Evolutionary conservation across 2,329 filamentous ascomycete species (phyloP).

Genomic region (Aspergillus awamori): DNA sequence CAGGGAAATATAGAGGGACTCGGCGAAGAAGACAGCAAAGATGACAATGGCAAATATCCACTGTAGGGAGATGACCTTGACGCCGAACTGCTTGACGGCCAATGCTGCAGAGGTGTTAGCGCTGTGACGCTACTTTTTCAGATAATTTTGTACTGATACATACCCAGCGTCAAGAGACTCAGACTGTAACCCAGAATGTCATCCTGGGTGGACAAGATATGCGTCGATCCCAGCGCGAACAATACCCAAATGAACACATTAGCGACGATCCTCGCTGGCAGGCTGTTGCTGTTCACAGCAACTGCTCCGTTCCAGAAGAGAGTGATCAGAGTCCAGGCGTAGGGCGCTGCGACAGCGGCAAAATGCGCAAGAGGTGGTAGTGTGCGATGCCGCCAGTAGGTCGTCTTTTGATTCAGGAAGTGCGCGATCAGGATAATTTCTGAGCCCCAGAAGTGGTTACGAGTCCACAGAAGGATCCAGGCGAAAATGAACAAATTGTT

Average conservation of each 20-base stretch:
- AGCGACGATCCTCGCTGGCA: constrained; percentile 76
- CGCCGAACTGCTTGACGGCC: constrained; percentile 74
- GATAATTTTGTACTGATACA: constrained; percentile 28
- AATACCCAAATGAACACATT: constrained; percentile 89
- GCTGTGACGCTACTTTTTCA: background rate
- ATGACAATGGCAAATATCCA: constrained; percentile 92
- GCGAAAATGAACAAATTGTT: constrained; percentile 82
- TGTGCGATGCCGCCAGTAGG: constrained; percentile 78
- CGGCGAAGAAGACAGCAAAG: constrained; percentile 72
- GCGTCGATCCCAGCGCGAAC: constrained; percentile 74
- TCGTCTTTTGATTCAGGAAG: constrained; percentile 74
- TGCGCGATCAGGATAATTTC: constrained; percentile 78
- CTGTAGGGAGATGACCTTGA: constrained; percentile 75
- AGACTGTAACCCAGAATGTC: constrained; percentile 78
- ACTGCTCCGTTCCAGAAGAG: constrained; percentile 89
- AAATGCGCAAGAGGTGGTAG: constrained; percentile 76
- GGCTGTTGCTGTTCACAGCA: constrained; percentile 68
- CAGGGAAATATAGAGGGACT: constrained; percentile 56
- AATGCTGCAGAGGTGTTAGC: constrained; percentile 52
- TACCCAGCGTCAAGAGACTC: constrained; percentile 71
- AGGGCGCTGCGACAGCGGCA: constrained; percentile 72
- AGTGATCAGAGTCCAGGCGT: constrained; percentile 84
- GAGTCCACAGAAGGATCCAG: constrained; percentile 82
- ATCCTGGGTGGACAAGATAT: constrained; percentile 73
- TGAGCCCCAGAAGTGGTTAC: constrained; percentile 72